Evolutionary conservation across 257 asterid species (phyloP), one percentile per base, ranked within the genome.

Genomic region (Petunia secreta): DNA sequence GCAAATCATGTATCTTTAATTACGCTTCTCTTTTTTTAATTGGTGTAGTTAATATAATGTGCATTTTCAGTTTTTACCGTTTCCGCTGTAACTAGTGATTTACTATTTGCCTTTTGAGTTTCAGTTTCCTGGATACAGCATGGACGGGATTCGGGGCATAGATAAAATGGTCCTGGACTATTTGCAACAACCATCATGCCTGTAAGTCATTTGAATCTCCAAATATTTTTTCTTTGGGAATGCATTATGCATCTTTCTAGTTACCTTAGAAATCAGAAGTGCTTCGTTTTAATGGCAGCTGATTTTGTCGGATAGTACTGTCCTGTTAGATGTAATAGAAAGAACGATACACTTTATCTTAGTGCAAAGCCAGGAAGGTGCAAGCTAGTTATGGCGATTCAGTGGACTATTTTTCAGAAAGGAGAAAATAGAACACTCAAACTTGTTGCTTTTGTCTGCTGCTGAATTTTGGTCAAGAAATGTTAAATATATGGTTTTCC

Each of bases 171-270:
- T 95, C 75, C 76, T 89, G 75, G 85, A 88, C 77, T 93, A 84
- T 83, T 85, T 95, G 89, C 92, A 85, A 84, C 93, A 85, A 86
- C 97, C 97, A 1, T 67, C 83, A 8, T 79, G 83, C 91, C 81
- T 90, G 98, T 94, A 89, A 88, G 98, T 88, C 73, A 53, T 85
- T 67, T 81, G 48, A 69, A 75, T 48, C 46, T 73, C 77, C 62
- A 34, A 54, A 41, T 66, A 67, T 82, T 73, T 25, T 44, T 63
- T 62, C 48, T 25, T 25, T 25, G 25, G 25, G 25, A 25, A 25
- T 25, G 25, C 25, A 25, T 15, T n/a, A 8, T 44, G 36, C 10
- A 16, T 74, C 75, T 37, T 50, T 46, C 50, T 48, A 25, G 25
- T 25, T 25, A 25, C 25, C 25, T 25, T 25, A 25, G 25, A 25